Evolutionary conservation across 2,329 filamentous ascomycete species (phyloP), one percentile per base, ranked within the genome.

Genomic region (Catunica adiposa): DNA sequence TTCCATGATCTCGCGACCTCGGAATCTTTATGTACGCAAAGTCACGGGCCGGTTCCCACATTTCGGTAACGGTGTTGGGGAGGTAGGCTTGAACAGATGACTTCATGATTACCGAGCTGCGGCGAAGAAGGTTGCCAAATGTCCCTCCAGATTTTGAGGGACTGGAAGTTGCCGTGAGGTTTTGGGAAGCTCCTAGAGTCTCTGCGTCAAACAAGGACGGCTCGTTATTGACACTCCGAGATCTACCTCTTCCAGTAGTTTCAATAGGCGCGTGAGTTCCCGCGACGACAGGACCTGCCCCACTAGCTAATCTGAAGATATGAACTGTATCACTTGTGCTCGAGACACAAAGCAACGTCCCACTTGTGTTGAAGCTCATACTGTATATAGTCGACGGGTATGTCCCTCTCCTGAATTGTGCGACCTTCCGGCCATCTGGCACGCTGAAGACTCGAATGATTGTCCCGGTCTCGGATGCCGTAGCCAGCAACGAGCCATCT

Each of bases 351-450:
- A 98, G 78, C 9, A 98, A 74, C 1, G 89, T 95, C 1, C 89
- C 94, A 58, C 86, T 89, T 52, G 89, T 82, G 68, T 98, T 98
- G 71, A 98, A 98, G 1, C 89, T 94, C 89, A 98, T 96, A 78
- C 89, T 94, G 71, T 89, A 96, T 62, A 98, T 98, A 42, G 87
- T 84, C 1, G 89, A 89, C 0, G 92, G 92, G 68, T 96, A 96
- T 1, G 90, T 96, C 46, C 92, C 92, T 61, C 92, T 82, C 58
- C 92, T 81, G 70, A 98, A 98, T 66, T 98, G 90, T 67, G 89
- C 97, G 17, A 98, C 76, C 68, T 97, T 98, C 64, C 90, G 83
- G 9, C 87, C 92, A 60, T 83, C 81, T 2, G 92, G 92, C 1
- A 98, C 80, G 1, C 87, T 88, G 68, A 98, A 98, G 54, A 98